Evolutionary conservation across 257 asterid species (phyloP), one percentile per base, ranked within the genome.

Genomic region (Rauvolfia tetraphylla): DNA sequence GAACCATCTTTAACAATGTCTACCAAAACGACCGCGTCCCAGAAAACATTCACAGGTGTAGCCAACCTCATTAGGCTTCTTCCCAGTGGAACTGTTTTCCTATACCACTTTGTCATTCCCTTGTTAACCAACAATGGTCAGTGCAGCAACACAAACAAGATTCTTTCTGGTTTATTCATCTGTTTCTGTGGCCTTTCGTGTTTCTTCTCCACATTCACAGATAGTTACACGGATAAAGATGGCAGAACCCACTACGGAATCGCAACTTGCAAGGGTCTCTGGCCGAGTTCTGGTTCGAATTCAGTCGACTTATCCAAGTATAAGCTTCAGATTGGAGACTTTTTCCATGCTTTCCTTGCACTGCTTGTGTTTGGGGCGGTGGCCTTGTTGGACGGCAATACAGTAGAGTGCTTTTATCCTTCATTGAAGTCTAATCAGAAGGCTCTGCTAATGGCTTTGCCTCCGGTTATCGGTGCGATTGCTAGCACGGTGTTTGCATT

Each of bases 391-490:
- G 97, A 93, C 75, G 70, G 85, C 10, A 88, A 93, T 66, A 80
- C 90, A 0, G 95, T 91, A 38, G 83, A 78, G 2, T 93, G 98
- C 75, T 89, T 90, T 71, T 90, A 87, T 73, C 98, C 98, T 4
- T 81, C 86, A 11, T 89, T 89, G 46, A 85, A 89, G 81, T 74
- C 84, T 1, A 69, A 91, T 0, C 79, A 90, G 80, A 88, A 88
- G 82, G 66, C 72, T 53, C 56, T 91, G 79, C 74, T 91, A 48
- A 88, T 89, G 93, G 89, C 83, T 1, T 14, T 91, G 88, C 97
- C 95, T 7, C 88, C 98, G 0, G 85, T 74, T 7, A 78, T 90
- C 1, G 98, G 93, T 54, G 81, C 89, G 1, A 65, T 89, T 46
- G 68, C 97, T 11, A 83, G 87, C 27, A 31, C 83, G 0, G 75